Percentiles rank a stretch among this genome's conserved stretches.
Conservation (phyloP, 148 eudicot species). For the Fagopyrum tataricum region DNA sequence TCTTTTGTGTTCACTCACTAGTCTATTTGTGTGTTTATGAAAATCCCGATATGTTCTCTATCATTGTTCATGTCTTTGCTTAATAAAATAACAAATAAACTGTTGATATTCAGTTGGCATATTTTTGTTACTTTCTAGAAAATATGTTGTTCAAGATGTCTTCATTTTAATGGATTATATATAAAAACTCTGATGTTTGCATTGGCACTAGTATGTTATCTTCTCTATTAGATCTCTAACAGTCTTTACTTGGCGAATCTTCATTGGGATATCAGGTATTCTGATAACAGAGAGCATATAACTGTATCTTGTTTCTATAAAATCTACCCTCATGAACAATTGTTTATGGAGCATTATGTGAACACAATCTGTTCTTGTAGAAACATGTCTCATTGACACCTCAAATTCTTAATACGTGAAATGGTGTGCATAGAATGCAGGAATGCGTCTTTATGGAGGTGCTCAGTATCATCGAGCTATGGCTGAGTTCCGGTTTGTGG, state of each 20-base stretch:
- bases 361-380: neutral
- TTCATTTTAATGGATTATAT: too few species aligned
- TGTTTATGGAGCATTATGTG: neutral
- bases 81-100: too few species aligned
- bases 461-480: conserved; percentile 99
- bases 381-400: neutral
- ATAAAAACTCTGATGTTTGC: neutral
- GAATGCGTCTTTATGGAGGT: conserved; percentile 99
- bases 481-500: conserved; percentile 98
- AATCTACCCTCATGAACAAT: neutral
- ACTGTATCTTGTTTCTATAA: neutral
- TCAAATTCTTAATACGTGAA: neutral
- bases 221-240: neutral
- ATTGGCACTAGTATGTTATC: conserved; percentile 3
- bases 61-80: neutral
- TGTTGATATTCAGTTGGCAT: too few species aligned
- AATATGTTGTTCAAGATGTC: too few species aligned
- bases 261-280: neutral
- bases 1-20: too few species aligned
- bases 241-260: neutral
- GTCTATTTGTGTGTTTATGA: too few species aligned
- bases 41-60: too few species aligned
- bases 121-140: too few species aligned
- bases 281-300: neutral
- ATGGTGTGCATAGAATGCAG: conserved; percentile 61